Evolutionary conservation across 1,284 basidiomycete genomes (phyloP), one percentile per base, ranked within the genome.

Genomic region (Ustilago hordei): DNA sequence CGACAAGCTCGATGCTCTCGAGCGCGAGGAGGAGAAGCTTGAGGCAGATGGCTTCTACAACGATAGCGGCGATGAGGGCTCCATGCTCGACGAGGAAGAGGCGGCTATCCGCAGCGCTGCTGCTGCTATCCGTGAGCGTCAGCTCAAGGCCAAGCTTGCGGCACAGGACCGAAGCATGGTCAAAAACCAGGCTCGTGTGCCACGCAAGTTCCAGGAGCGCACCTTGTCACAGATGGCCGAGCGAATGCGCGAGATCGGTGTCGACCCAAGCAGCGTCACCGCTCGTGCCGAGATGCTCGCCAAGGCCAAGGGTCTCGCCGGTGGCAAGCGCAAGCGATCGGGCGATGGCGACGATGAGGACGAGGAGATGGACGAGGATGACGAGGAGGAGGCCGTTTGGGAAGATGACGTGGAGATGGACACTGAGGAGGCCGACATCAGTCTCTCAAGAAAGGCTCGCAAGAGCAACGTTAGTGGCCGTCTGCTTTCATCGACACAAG

Each of bases 41-140:
- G 90, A 95, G 86, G 92, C 92, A 1, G 94, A 98, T 85, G 97
- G 96, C 6, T 98, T 95, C 89, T 99, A 99, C 87, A 93, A 94
- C 54, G 91, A 89, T 69, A 94, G 93, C 63, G 85, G 84, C 35
- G 93, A 93, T 64, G 92, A 94, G 63, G 93, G 89, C 69, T 88
- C 93, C 85, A 93, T 94, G 82, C 79, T 93, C 82, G 93, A 95
- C 87, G 95, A 94, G 13, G 95, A 97, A 68, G 95, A 96, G 86
- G 95, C 97, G 86, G 89, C 89, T 69, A 88, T 90, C 80, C 91
- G 92, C 28, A 92, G 93, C 84, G 92, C 91, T 2, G 90, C 89
- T 19, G 90, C 90, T 60, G 90, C 91, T 53, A 90, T 92, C 80
- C 87, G 89, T 43, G 89, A 90, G 43, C 91, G 93, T 67, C 88